Evolutionary conservation across 495 filamentous ascomycete genomes (phyloP).

Genomic region (Hyaloscypha bicolor): DNA sequence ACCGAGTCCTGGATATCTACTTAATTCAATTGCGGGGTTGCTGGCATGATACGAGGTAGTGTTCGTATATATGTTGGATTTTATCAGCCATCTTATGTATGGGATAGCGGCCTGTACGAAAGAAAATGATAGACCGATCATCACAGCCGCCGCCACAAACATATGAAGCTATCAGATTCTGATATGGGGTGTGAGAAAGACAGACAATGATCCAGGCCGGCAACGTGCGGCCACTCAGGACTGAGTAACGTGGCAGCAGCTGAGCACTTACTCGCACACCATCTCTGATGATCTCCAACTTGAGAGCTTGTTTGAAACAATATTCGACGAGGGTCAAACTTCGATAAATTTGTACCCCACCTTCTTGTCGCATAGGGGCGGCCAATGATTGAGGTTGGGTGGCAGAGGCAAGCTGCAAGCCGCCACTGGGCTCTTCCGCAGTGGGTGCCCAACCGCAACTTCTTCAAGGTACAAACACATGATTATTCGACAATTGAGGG

Average conservation of each 20-base stretch:
- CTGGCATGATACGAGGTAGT: conserved; percentile 8
- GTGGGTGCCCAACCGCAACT: conserved; percentile 16
- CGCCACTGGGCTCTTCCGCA: conserved; percentile 13
- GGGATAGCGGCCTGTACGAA: conserved; percentile 4
- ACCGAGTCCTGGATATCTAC: not conserved
- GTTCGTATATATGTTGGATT: not conserved
- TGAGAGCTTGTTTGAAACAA: conserved; percentile 22
- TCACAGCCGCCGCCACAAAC: conserved; percentile 17
- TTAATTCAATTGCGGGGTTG: conserved; percentile 17
- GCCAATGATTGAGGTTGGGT: conserved; percentile 13
- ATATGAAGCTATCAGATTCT: not conserved
- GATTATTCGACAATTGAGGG: conserved; percentile 23
- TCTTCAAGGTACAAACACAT: conserved; percentile 21
- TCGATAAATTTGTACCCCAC: conserved; percentile 9
- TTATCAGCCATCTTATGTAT: not conserved
- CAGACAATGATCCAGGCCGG: not conserved
- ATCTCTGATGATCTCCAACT: conserved; percentile 6
- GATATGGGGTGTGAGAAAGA: conserved; percentile 5
- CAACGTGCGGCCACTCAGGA: conserved; percentile 14
- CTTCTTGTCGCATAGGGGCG: not conserved
- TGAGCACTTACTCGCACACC: conserved; percentile 25
- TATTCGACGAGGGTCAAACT: conserved; percentile 3
- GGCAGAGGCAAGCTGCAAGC: conserved; percentile 2
- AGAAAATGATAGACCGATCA: not conserved
- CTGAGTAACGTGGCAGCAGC: conserved; percentile 27